Conservation (phyloP, 1,284 basidiomycete genomes). For the Sanguinoderma infundibulare region DNA sequence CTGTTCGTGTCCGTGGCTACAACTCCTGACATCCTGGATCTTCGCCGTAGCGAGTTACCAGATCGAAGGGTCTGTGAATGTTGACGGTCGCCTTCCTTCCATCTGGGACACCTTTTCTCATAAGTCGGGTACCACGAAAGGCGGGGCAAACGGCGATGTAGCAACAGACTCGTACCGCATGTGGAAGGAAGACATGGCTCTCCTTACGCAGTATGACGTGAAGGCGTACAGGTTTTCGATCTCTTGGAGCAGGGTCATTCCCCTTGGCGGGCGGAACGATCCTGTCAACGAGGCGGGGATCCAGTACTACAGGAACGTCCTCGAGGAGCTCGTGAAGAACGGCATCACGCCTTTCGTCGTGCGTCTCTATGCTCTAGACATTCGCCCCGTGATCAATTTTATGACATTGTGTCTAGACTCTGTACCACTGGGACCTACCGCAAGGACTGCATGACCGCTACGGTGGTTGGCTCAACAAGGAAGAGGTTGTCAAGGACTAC, state of each 20-base stretch:
- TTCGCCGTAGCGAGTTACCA: constrained; percentile 43
- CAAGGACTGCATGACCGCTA: constrained; percentile 73
- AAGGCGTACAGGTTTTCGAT: constrained; percentile 60
- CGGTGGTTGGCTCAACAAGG: constrained; percentile 74
- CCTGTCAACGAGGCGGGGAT: constrained; percentile 70
- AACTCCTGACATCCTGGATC: background rate
- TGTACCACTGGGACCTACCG: constrained; percentile 83
- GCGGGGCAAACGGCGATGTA: constrained; percentile 66
- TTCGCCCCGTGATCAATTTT: background rate
- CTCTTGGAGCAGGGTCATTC: constrained; percentile 77
- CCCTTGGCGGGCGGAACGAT: constrained; percentile 70
- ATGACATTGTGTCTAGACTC: constrained; percentile 47
- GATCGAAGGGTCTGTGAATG: constrained; percentile 66
- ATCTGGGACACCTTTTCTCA: constrained; percentile 80
- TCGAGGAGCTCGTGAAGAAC: constrained; percentile 64
- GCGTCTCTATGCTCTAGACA: constrained; percentile 36
- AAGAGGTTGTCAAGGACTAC: constrained; percentile 66
- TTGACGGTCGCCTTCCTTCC: constrained; percentile 61
- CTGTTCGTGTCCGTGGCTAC: background rate
- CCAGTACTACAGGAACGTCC: constrained; percentile 62
- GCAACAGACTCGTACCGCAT: constrained; percentile 73
- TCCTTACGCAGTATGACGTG: constrained; percentile 51
- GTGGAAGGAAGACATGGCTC: constrained; percentile 70
- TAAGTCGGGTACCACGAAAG: constrained; percentile 64
- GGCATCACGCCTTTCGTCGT: constrained; percentile 74